Evolutionary conservation across 495 filamentous ascomycete species (phyloP).

Genomic region (Penicillium lagena): DNA sequence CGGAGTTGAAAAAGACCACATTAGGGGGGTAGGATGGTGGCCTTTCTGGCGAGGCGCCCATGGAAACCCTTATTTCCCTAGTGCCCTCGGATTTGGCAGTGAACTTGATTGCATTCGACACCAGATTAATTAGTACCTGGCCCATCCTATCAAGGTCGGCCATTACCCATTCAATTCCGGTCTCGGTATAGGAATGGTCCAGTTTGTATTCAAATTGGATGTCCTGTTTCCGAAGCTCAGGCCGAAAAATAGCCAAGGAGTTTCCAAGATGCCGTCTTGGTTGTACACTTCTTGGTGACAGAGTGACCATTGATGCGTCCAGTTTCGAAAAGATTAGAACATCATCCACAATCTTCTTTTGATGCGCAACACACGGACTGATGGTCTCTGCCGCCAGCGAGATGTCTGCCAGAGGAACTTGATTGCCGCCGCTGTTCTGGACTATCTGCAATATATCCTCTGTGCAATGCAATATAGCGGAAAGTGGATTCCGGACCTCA

Average conservation of each 20-base stretch:
- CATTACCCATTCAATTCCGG: constrained; percentile 58
- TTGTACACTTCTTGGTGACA: constrained; percentile 61
- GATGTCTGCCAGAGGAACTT: constrained; percentile 22
- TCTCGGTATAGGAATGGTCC: constrained; percentile 47
- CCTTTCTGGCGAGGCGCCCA: constrained; percentile 55
- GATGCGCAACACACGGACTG: constrained; percentile 65
- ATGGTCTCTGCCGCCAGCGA: constrained; percentile 72
- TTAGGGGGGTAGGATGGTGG: constrained; percentile 39
- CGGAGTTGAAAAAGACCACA: constrained; percentile 47
- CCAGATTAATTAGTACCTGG: constrained; percentile 70
- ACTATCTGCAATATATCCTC: constrained; percentile 56
- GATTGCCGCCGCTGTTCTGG: neutral
- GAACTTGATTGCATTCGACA: constrained; percentile 77
- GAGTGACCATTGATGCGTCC: constrained; percentile 65
- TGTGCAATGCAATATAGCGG: constrained; percentile 72
- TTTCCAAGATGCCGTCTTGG: constrained; percentile 61
- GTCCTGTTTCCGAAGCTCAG: constrained; percentile 59
- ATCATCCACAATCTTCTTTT: constrained; percentile 76
- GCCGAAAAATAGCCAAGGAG: constrained; percentile 66
- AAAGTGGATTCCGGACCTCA: constrained; percentile 80
- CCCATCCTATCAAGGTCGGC: constrained; percentile 65
- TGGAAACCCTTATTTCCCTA: constrained; percentile 60
- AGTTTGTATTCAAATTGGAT: constrained; percentile 59
- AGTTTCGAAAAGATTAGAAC: constrained; percentile 76
- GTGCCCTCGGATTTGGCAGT: constrained; percentile 46